These are phyloP conservation scores for Termitomyces sp. DNA, from an alignment of 768 basidiomycete genomes.

Conservation along the genomic window DNA sequence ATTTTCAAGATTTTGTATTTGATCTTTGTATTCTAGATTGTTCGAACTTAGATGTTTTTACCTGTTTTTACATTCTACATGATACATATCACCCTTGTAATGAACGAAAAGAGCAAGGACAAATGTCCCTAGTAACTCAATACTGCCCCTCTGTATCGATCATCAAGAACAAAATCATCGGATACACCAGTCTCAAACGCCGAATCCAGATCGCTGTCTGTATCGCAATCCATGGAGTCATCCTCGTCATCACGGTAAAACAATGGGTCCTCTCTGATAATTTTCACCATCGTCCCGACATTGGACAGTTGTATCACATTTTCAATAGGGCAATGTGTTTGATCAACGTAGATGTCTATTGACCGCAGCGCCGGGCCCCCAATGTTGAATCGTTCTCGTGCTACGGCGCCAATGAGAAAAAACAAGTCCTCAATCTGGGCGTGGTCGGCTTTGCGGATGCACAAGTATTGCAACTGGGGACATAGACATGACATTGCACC, in stretches of 20 bases:
- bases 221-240: conserved; percentile 13
- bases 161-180: conserved; percentile 28
- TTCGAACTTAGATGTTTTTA: too few relatives aligned
- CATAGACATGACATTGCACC: conserved; percentile 23
- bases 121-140: neutral
- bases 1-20: too few relatives aligned
- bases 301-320: conserved; percentile 8
- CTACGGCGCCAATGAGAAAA: conserved; percentile 22
- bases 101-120: neutral
- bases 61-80: neutral
- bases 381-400: conserved; percentile 19
- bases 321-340: conserved; percentile 5
- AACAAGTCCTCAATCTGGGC: conserved; percentile 22
- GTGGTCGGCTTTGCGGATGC: conserved; percentile 24
- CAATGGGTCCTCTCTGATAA: conserved; percentile 11
- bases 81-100: neutral
- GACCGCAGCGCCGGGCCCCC: conserved; percentile 22
- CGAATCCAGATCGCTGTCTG: conserved; percentile 10
- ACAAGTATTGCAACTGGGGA: conserved; percentile 28
- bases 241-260: conserved; percentile 15
- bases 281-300: conserved; percentile 19
- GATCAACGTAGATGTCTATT: conserved; percentile 31
- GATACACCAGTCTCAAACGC: conserved; percentile 22
- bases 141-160: conserved; percentile 14
- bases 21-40: too few relatives aligned